Conservation (phyloP, 2,329 filamentous ascomycete genomes). For the Microcyclosporella mali region DNA sequence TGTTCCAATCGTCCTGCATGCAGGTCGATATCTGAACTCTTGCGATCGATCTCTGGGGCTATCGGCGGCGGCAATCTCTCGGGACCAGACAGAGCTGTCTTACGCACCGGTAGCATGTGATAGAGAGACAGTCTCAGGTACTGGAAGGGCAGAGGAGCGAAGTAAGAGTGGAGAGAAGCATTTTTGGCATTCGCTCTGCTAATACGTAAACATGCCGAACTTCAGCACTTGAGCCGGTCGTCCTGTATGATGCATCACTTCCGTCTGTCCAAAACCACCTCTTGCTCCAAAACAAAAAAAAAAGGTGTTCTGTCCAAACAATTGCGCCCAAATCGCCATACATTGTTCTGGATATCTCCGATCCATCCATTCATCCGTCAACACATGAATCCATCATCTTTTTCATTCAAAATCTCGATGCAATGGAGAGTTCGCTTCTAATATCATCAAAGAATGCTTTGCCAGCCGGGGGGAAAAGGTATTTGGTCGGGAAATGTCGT, state of each 20-base stretch:
- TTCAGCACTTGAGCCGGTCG: constrained; percentile 10
- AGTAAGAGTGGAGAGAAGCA: too few species aligned
- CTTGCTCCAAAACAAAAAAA: too few species aligned
- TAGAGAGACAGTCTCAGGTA: too few species aligned
- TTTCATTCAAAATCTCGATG: background rate
- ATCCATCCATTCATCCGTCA: background rate
- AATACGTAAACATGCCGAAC: background rate
- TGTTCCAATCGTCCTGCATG: too few species aligned
- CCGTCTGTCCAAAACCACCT: background rate
- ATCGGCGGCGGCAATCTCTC: too few species aligned
- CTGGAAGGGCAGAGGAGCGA: too few species aligned
- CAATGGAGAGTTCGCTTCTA: background rate
- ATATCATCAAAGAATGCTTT: background rate
- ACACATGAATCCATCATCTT: background rate
- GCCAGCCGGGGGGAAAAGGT: background rate
- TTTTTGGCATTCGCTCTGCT: too few species aligned
- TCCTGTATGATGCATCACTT: constrained; percentile 1
- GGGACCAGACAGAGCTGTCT: too few species aligned
- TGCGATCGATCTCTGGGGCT: too few species aligned
- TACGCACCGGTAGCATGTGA: too few species aligned
- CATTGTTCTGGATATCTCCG: background rate
- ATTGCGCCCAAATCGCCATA: background rate
- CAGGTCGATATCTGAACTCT: too few species aligned
- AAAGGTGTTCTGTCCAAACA: background rate
- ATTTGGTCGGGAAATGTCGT: constrained; percentile 1